Conservation (phyloP, 805 yeast genomes). For the Candida chilensis region DNA sequence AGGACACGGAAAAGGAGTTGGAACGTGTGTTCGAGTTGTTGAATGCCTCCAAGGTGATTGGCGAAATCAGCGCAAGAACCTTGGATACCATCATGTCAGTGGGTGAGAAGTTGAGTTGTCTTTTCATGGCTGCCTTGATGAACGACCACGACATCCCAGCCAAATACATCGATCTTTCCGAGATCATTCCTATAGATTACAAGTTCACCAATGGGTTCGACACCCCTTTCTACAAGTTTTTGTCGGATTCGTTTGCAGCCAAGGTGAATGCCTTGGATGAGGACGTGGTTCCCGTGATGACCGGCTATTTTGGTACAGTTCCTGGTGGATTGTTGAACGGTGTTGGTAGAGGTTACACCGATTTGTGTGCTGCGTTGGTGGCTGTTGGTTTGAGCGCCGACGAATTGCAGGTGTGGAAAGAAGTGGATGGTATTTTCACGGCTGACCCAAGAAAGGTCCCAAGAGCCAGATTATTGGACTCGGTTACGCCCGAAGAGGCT, state of each 20-base stretch:
- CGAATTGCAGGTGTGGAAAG: slow-evolving; percentile 97
- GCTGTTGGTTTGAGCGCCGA: slow-evolving; percentile 92
- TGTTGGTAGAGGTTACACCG: slow-evolving; percentile 97
- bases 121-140: slow-evolving; percentile 80
- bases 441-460: slow-evolving; percentile 97
- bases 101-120: slow-evolving; percentile 89
- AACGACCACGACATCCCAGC: slow-evolving; percentile 78
- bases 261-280: slow-evolving; percentile 31
- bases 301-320: slow-evolving; percentile 93
- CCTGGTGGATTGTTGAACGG: slow-evolving; percentile 92
- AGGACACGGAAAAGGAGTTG: slow-evolving; percentile 57
- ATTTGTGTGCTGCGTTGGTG: slow-evolving; percentile 90
- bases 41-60: slow-evolving; percentile 84
- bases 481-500: slow-evolving; percentile 98
- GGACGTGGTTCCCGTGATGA: slow-evolving; percentile 72
- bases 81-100: slow-evolving; percentile 84
- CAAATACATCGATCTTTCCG: slow-evolving; percentile 69
- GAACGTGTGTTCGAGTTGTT: slow-evolving; percentile 59
- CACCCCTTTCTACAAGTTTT: slow-evolving; percentile 48
- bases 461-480: slow-evolving; percentile 71
- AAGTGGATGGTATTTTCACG: slow-evolving; percentile 97
- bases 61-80: slow-evolving; percentile 85
- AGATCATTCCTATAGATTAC: slow-evolving; percentile 55
- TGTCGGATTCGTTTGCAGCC: slow-evolving; percentile 43
- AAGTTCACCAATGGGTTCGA: slow-evolving; percentile 56